phyloP scores from a whole-genome alignment of 495 filamentous ascomycete genomes.

The Cercophora newfieldiana region DNA sequence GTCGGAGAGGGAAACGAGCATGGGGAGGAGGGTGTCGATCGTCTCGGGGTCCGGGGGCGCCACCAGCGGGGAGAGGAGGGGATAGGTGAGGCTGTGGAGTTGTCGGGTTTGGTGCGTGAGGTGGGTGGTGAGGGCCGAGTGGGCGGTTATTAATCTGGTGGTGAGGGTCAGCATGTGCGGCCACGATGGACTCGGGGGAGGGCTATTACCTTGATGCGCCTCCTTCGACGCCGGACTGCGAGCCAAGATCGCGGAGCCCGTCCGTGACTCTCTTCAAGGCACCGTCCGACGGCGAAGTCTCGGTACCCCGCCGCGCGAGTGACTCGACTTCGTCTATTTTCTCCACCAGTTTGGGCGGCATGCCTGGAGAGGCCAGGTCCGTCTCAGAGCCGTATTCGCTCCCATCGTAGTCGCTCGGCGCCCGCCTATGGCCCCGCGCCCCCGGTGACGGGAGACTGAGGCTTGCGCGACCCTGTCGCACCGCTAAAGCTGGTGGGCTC shows the following conservation, averaged over 20 bases:
- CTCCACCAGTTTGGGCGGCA: conserved; percentile 69
- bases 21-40: conserved; percentile 65
- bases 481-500: conserved; percentile 28
- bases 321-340: conserved; percentile 78
- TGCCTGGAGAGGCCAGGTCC: conserved; percentile 69
- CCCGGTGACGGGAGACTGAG: conserved; percentile 40
- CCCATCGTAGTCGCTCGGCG: conserved; percentile 57
- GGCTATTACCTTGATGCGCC: conserved; percentile 68
- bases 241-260: conserved; percentile 71
- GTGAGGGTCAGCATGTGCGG: conserved; percentile 20
- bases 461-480: conserved; percentile 28
- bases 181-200: conserved; percentile 11
- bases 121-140: conserved; percentile 80
- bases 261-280: conserved; percentile 72
- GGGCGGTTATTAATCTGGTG: conserved; percentile 82
- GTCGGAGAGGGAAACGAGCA: conserved; percentile 58
- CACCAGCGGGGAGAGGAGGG: conserved; percentile 62
- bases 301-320: conserved; percentile 68
- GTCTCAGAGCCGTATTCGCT: conserved; percentile 68
- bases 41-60: conserved; percentile 56
- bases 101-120: conserved; percentile 80
- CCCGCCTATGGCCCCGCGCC: conserved; percentile 45
- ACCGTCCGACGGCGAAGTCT: conserved; percentile 65
- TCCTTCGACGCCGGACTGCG: conserved; percentile 78
- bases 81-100: conserved; percentile 76